These are phyloP conservation scores for Chimonanthus praecox DNA, from an alignment of 164 flowering plant genomes.

Conservation along the genomic window DNA sequence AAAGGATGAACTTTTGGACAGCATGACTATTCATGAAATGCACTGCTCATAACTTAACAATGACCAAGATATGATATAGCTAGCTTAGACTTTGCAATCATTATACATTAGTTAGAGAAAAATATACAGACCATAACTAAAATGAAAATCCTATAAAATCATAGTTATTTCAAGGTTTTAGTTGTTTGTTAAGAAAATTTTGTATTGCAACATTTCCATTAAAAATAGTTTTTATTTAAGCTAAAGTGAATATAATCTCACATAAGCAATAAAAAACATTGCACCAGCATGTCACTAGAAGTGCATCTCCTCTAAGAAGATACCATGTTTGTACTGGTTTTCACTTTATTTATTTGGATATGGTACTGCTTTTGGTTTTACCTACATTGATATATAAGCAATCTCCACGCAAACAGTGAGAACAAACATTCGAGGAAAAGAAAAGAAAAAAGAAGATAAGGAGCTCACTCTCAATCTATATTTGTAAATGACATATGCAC, in stretches of 20 bases:
- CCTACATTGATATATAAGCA: no score
- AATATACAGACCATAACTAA: not conserved
- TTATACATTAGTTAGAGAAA: not conserved
- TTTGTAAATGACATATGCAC: conserved; percentile 85
- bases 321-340: no score
- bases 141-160: not conserved
- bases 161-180: not conserved
- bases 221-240: no score
- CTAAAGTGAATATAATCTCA: not conserved
- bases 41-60: not conserved
- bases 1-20: not conserved
- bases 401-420: no score
- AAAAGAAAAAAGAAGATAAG: conserved; percentile 1
- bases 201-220: no score
- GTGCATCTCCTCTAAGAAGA: not conserved
- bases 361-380: no score
- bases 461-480: conserved; percentile 80
- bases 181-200: not conserved
- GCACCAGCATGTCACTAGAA: not conserved
- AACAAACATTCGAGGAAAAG: not conserved
- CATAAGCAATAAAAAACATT: not conserved
- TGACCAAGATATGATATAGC: not conserved
- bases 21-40: not conserved
- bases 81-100: not conserved
- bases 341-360: no score